Base-by-base conservation (phyloP, 441 rosid genomes). In the Arabidopsis hybrid region DNA sequence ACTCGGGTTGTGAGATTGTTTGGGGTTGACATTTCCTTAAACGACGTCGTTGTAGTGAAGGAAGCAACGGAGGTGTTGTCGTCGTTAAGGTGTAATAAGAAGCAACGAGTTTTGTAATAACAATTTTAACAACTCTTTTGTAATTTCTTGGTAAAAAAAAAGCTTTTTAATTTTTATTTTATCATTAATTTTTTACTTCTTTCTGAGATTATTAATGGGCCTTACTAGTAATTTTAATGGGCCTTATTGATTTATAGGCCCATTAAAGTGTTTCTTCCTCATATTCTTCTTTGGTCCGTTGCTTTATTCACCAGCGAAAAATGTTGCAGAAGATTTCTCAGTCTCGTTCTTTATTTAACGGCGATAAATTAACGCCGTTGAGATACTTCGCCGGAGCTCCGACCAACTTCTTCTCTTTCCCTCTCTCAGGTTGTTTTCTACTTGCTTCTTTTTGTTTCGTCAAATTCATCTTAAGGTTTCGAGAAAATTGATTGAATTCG, bases 1-100 rank as follows among this genome's bases (percentile, higher is more conserved):
- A 9, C 8, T 14, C 77, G 81, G 77, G 59, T 72, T 13, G 78
- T 94, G 66, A 82, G 94, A 71, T 60, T 95, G 46, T 95, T 95
- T 42, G 99, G 97, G 10, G 99, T 92, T 68, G 82, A 95, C 69
- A 95, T 95, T 18, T 84, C 86, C 47, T 74, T 73, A 47, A 78
- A 77, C 73, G 60, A 60, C 55, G 66, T 2, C 65, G 81, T 38
- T 3, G 77, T 18, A 3, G 47, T 18, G 47, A 60, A 60, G 80
- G 35, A 89, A 85, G 88, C 85, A 72, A 77, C 78, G 81, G 91
- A 88, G 56, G 50, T 86, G 63, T 68, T 83, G 5, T 43, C 83
- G 47, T 42, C 47, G 38, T 87, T 83, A 5, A 58, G 88, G 43
- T 87, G 84, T 59, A 60, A 57, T 72, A 95, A 88, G 88, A 95